phyloP scores from a whole-genome alignment of 225 moss, liverwort and hornwort species.

The Bryum argenteum region DNA sequence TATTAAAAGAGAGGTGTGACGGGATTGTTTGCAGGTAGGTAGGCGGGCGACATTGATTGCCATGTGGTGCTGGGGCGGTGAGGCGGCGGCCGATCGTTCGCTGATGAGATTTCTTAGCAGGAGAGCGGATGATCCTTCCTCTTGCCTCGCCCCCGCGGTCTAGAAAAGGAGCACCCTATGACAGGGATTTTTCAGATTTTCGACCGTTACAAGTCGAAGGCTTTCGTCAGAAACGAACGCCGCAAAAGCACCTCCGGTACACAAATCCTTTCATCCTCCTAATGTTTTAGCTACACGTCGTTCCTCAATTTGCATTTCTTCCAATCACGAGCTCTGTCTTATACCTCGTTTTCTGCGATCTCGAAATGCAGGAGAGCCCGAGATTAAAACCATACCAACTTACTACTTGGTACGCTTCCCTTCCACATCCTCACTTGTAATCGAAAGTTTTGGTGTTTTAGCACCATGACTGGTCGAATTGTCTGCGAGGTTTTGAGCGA shows the following conservation, averaged over 20 bases:
- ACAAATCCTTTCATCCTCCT: neutral
- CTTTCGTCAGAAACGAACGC: constrained; percentile 41
- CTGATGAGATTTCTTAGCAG: constrained; percentile 34
- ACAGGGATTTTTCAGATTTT: constrained; percentile 64
- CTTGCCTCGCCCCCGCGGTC: neutral
- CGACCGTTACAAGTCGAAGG: constrained; percentile 62
- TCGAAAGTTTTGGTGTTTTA: neutral
- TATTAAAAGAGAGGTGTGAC: neutral
- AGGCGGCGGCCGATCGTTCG: constrained; percentile 22
- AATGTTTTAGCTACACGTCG: neutral
- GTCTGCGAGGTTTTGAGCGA: too few relatives aligned
- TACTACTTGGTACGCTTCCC: constrained; percentile 38
- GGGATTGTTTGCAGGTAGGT: neutral
- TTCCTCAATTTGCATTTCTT: neutral
- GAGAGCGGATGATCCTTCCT: constrained; percentile 26
- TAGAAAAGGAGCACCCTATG: constrained; percentile 30
- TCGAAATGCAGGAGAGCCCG: constrained; percentile 46
- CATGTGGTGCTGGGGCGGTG: constrained; percentile 33
- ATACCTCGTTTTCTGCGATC: neutral
- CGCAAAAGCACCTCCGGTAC: constrained; percentile 45
- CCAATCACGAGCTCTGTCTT: neutral
- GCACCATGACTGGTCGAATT: neutral
- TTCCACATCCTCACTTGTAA: neutral
- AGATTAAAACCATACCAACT: constrained; percentile 30
- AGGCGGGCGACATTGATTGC: constrained; percentile 30